Base-by-base conservation (phyloP, 106 monocot species). In the Narthecium ossifragum region DNA sequence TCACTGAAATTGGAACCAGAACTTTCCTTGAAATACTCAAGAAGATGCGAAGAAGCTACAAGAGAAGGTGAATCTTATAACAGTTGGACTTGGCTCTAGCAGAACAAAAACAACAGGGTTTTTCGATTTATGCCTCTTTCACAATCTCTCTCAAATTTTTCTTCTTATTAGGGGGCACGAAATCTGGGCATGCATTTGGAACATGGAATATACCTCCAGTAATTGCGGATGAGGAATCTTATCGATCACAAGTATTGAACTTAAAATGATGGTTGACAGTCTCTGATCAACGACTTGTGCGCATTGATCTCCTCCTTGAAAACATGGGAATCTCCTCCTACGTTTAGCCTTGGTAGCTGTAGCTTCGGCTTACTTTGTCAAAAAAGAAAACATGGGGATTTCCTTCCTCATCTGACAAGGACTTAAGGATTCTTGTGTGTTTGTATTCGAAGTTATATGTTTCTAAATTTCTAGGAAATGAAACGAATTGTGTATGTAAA, bases 41-140 rank as follows among this genome's bases (percentile, higher is more conserved):
- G 68, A 78, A 82, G 93, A 86, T 89, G 83, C 49, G 70, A 86
- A 78, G 89, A 94, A 66, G 93, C 93, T 10, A 78, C 93, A 38
- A 71, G 49, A 34, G 85, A 89, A 83, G 93, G 93, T 86, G 38
- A 33, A 27, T 26, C 6, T 67, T 33, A 23, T 29, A 29, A 33
- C 15, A 23, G 24, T 5, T 30, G 20, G 4, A 15, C 27, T 8
- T 41, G 15, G 26, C 13, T 1, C 8, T 18, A n/a, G 17, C 1
- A 22, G 24, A 12, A 12, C n/a, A 26, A 5, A 22, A 12, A 30
- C n/a, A 12, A 46, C 6, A 4, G 32, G 8, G 27, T 28, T 25
- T 32, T 27, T 36, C 28, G 17, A 20, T 26, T 60, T 1, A 0
- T 6, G 5, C 4, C 11, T 5, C 1, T 22, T 23, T 38, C 21